phyloP scores from a whole-genome alignment of 176 grass and related monocot genomes.

The Microstegium vimineum region DNA sequence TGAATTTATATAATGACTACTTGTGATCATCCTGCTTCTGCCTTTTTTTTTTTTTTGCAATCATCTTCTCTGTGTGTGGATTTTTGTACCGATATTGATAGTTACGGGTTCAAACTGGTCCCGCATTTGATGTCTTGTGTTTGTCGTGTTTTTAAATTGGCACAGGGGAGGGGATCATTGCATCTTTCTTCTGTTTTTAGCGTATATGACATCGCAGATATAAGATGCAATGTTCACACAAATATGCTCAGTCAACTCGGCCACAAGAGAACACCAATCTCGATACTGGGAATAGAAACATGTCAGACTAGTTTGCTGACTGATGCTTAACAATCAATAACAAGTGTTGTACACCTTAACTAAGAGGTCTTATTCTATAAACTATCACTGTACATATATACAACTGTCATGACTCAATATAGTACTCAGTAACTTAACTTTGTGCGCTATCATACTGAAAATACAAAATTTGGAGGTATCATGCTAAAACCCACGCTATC shows the following conservation, averaged over 20 bases:
- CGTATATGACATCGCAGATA: background rate
- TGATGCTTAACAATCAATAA: background rate
- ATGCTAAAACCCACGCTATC: slow-evolving; percentile 29
- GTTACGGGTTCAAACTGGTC: background rate
- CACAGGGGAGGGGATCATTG: background rate
- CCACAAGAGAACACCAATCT: background rate
- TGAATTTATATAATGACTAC: background rate
- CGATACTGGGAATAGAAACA: background rate
- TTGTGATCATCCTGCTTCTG: background rate
- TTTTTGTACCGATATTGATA: slow-evolving; percentile 2
- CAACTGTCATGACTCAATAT: slow-evolving; percentile 29
- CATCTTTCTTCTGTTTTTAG: background rate
- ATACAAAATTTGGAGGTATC: slow-evolving; percentile 32
- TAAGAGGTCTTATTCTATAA: slow-evolving; percentile 38
- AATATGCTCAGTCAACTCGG: background rate
- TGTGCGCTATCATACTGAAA: slow-evolving; percentile 39
- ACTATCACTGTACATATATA: slow-evolving; percentile 53
- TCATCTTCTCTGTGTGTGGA: background rate
- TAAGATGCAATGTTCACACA: background rate
- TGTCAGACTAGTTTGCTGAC: slow-evolving; percentile 4
- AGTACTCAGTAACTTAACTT: slow-evolving; percentile 24
- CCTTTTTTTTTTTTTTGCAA: background rate
- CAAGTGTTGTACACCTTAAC: slow-evolving; percentile 6
- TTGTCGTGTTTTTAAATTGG: background rate
- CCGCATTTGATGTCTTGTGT: background rate